Evolutionary conservation across 2,329 filamentous ascomycete genomes (phyloP).

Genomic region (Penicillium verrucosum): DNA sequence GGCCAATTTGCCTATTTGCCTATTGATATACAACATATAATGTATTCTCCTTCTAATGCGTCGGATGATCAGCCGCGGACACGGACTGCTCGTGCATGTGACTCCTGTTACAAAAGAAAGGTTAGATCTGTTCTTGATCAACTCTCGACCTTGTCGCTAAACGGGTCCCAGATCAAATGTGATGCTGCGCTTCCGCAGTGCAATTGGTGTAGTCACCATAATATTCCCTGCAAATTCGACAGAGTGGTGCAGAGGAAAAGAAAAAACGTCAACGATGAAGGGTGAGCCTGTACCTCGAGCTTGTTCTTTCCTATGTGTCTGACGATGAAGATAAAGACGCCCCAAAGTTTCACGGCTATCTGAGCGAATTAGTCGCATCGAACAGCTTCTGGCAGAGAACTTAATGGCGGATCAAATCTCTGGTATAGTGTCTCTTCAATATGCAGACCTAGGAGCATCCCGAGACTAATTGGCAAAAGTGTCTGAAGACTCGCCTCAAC

Average conservation of each 20-base stretch:
- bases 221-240: conserved; percentile 48
- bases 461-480: neutral
- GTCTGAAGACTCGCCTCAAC: conserved; percentile 7
- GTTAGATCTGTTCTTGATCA: conserved; percentile 31
- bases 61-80: conserved; percentile 20
- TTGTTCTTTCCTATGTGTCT: neutral
- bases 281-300: conserved; percentile 15
- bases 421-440: conserved; percentile 16
- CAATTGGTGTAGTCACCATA: conserved; percentile 52
- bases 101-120: conserved; percentile 52
- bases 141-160: neutral
- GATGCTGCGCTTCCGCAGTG: conserved; percentile 45
- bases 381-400: conserved; percentile 37
- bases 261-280: conserved; percentile 24
- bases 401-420: conserved; percentile 21
- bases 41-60: conserved; percentile 19
- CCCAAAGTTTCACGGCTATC: conserved; percentile 31
- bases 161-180: conserved; percentile 49
- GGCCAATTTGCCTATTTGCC: neutral
- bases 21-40: conserved; percentile 5
- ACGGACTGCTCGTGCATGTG: conserved; percentile 44
- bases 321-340: conserved; percentile 16
- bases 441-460: neutral
- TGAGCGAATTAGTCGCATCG: conserved; percentile 42
- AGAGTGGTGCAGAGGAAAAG: conserved; percentile 29